Conservation (phyloP, 768 basidiomycete genomes). For the Suillus discolor region DNA sequence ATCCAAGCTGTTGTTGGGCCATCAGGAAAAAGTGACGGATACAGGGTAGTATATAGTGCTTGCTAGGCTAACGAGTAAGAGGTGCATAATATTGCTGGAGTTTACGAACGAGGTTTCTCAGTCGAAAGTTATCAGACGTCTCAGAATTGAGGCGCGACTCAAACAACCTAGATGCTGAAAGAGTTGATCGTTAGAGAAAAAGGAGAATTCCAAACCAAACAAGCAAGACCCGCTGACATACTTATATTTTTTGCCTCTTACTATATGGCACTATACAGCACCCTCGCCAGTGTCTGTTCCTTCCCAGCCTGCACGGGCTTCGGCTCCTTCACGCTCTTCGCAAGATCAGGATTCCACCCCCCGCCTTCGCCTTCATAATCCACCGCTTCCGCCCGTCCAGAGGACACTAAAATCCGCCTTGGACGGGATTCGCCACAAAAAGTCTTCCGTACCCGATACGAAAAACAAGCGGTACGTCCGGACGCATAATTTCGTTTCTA, state of each 20-base stretch:
- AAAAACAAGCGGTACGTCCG: constrained; percentile 83
- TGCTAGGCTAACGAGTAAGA: background rate
- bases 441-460: constrained; percentile 68
- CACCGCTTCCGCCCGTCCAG: constrained; percentile 21
- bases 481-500: constrained; percentile 86
- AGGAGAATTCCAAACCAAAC: too few relatives aligned
- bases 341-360: background rate
- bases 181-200: too few relatives aligned
- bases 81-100: too few relatives aligned
- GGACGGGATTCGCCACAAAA: constrained; percentile 50
- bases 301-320: background rate
- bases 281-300: background rate
- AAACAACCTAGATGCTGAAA: too few relatives aligned
- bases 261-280: too few relatives aligned
- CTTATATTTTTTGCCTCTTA: too few relatives aligned
- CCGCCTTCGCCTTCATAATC: constrained; percentile 22
- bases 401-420: constrained; percentile 42
- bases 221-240: too few relatives aligned
- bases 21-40: background rate
- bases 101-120: too few relatives aligned
- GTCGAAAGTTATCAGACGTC: too few relatives aligned
- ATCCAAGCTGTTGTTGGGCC: background rate
- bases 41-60: too few relatives aligned
- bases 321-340: background rate
- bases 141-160: too few relatives aligned